Conservation (phyloP, 2,329 filamentous ascomycete genomes). For the Fusarium virguliforme region DNA sequence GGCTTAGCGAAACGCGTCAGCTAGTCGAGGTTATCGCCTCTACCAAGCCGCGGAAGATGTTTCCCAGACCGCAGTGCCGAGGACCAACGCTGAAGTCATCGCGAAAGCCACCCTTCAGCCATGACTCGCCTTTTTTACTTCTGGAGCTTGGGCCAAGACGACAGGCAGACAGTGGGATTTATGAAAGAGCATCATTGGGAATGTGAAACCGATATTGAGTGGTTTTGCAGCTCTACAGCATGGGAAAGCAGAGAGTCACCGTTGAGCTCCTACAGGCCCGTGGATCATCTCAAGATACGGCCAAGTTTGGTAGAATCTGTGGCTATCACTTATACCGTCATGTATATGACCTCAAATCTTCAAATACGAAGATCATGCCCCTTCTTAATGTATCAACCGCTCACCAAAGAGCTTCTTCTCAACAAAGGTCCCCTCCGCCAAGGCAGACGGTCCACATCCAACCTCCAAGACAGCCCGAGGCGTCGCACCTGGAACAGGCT, state of each 20-base stretch:
- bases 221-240: neutral
- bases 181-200: conserved; percentile 1
- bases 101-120: conserved; percentile 3
- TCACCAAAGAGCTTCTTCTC: neutral
- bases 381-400: neutral
- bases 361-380: neutral
- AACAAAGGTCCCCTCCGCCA: neutral
- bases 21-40: conserved; percentile 4
- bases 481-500: neutral
- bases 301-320: neutral
- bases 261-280: neutral
- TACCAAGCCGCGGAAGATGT: neutral
- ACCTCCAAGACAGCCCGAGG: neutral
- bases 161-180: conserved; percentile 1
- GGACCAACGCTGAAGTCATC: neutral
- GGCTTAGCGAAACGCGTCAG: conserved; percentile 7
- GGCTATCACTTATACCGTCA: neutral
- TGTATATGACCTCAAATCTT: too few species aligned
- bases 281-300: neutral
- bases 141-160: conserved; percentile 7
- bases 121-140: conserved; percentile 4
- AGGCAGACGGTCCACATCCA: neutral
- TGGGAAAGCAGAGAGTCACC: neutral
- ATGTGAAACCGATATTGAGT: conserved; percentile 9
- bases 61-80: neutral